phyloP scores from a whole-genome alignment of 1,284 basidiomycete species.

The Heterobasidion occidentale region DNA sequence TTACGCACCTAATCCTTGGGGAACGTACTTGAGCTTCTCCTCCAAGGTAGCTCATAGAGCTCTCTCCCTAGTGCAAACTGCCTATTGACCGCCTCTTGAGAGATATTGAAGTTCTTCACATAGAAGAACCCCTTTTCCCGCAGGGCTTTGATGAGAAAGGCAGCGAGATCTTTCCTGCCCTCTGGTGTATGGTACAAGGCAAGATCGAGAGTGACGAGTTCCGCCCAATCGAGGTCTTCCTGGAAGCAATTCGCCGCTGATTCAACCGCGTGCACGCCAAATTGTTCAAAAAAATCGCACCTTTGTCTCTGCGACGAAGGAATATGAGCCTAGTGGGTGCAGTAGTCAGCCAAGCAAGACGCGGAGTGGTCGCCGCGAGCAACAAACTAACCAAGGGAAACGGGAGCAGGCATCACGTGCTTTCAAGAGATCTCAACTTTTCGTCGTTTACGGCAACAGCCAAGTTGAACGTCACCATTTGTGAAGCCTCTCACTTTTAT shows the following conservation, averaged over 20 bases:
- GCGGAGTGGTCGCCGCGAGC: not conserved
- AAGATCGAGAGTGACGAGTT: slow-evolving; percentile 43
- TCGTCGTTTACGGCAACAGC: not conserved
- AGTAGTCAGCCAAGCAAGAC: not conserved
- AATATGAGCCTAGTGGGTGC: not conserved
- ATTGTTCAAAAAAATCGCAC: not conserved
- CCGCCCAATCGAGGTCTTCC: slow-evolving; percentile 23
- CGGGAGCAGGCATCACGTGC: not conserved
- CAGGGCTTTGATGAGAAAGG: slow-evolving; percentile 32
- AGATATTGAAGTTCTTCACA: slow-evolving; percentile 31
- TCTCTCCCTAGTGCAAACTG: slow-evolving; percentile 27
- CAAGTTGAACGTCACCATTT: not conserved
- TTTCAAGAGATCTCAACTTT: not conserved
- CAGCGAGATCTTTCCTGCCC: slow-evolving; percentile 34
- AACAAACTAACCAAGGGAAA: not conserved
- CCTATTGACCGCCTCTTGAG: slow-evolving; percentile 27
- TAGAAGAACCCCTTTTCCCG: slow-evolving; percentile 38
- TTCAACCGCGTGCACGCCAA: not conserved
- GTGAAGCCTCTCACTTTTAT: too few species aligned
- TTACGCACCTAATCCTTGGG: slow-evolving; percentile 29
- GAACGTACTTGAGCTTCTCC: slow-evolving; percentile 42
- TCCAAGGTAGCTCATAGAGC: slow-evolving; percentile 41
- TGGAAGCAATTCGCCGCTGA: not conserved
- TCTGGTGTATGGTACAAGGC: slow-evolving; percentile 31
- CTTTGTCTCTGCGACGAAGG: not conserved